Percentiles rank a stretch among this genome's conserved stretches.
phyloP scores from a whole-genome alignment of 2,329 filamentous ascomycete genomes.

The Aspergillus uvarum region DNA sequence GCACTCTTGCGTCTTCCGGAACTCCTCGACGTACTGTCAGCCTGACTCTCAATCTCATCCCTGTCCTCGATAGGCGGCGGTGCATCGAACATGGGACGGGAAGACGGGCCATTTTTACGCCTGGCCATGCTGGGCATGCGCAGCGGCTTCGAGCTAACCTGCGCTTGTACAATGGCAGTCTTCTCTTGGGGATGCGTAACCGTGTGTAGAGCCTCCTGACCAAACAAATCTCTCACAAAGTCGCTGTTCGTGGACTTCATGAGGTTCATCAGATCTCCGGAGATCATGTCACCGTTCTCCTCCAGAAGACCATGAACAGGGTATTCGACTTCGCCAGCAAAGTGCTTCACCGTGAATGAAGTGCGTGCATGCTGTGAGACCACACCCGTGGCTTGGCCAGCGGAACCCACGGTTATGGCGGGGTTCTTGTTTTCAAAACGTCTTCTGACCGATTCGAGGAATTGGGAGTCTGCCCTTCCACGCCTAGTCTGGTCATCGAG shows the following conservation, averaged over 20 bases:
- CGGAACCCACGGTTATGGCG: conserved; percentile 74
- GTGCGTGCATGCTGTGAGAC: conserved; percentile 76
- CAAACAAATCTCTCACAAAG: conserved; percentile 87
- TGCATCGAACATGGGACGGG: conserved; percentile 41
- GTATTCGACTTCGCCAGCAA: conserved; percentile 95
- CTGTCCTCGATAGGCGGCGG: conserved; percentile 37
- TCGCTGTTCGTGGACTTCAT: conserved; percentile 84
- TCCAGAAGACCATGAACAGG: conserved; percentile 82
- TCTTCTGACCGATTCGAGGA: conserved; percentile 86
- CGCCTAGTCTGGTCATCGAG: conserved; percentile 93
- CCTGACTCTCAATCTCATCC: conserved; percentile 39
- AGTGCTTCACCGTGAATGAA: conserved; percentile 88
- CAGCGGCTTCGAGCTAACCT: conserved; percentile 91
- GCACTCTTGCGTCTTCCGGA: conserved; percentile 38
- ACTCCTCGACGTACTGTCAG: conserved; percentile 30
- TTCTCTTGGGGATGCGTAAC: conserved; percentile 90
- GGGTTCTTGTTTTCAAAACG: conserved; percentile 94
- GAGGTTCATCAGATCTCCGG: conserved; percentile 91
- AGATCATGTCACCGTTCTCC: conserved; percentile 94
- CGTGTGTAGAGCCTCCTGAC: conserved; percentile 91
- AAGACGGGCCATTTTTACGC: conserved; percentile 63
- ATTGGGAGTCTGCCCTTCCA: conserved; percentile 81
- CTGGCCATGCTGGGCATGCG: conserved; percentile 90
- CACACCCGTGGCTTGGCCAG: conserved; percentile 86
- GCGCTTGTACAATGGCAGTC: conserved; percentile 89